phyloP scores from a whole-genome alignment of 2,329 filamentous ascomycete species.

The Pseudocercospora ulei region DNA sequence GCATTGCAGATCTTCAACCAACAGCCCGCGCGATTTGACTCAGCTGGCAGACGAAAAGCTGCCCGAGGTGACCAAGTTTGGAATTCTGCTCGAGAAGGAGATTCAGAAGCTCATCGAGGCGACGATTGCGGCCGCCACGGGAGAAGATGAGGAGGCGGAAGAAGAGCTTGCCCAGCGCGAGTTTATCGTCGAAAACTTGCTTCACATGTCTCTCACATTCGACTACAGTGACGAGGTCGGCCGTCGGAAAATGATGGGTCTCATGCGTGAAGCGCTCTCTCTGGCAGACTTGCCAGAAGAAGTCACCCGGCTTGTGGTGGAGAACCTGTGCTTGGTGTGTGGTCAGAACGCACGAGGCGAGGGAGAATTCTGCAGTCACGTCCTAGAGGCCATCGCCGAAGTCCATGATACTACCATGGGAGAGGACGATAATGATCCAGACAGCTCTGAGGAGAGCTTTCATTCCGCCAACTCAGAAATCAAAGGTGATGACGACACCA shows the following conservation, averaged over 20 bases:
- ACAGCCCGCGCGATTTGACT: constrained; percentile 60
- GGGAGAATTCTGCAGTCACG: constrained; percentile 71
- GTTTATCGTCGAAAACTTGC: constrained; percentile 89
- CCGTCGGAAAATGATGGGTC: constrained; percentile 85
- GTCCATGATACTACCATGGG: constrained; percentile 83
- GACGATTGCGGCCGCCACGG: constrained; percentile 46
- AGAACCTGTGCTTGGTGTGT: constrained; percentile 73
- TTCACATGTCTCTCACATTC: constrained; percentile 81
- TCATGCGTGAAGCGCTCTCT: constrained; percentile 75
- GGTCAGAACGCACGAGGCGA: constrained; percentile 63
- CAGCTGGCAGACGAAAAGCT: constrained; percentile 84
- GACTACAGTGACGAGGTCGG: constrained; percentile 98
- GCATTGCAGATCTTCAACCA: constrained; percentile 58
- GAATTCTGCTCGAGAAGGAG: constrained; percentile 75
- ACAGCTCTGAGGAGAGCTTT: constrained; percentile 62
- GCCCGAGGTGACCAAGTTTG: constrained; percentile 84
- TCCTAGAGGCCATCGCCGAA: constrained; percentile 89
- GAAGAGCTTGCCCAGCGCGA: constrained; percentile 83
- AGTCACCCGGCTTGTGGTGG: constrained; percentile 75
- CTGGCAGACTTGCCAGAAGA: constrained; percentile 84
- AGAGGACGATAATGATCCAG: constrained; percentile 52
- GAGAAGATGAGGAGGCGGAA: constrained; percentile 50
- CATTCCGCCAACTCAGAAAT: constrained; percentile 85
- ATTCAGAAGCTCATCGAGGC: constrained; percentile 58
- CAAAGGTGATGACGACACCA: constrained; percentile 50